Conservation (phyloP, 805 yeast species). For the Candida insectalens region DNA sequence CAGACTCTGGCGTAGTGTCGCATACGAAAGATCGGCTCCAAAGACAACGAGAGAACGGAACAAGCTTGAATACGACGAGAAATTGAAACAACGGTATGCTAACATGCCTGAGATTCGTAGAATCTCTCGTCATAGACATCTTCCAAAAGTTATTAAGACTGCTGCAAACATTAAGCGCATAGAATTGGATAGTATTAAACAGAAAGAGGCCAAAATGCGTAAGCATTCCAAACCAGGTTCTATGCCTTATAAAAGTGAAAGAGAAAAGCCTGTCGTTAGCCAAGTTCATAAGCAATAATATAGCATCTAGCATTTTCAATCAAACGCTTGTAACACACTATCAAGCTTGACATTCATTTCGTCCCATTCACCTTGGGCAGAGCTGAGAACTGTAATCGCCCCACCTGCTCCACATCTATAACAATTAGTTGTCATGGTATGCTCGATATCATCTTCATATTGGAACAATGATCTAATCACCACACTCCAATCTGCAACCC, state of each 20-base stretch:
- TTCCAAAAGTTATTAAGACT: conserved; percentile 79
- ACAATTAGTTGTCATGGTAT: conserved; percentile 13
- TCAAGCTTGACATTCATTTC: conserved; percentile 79
- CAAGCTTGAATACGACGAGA: conserved; percentile 83
- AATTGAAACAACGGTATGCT: conserved; percentile 84
- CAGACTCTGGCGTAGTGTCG: conserved; percentile 84
- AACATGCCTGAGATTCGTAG: conserved; percentile 94
- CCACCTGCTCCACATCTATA: conserved; percentile 99
- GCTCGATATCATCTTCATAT: conserved; percentile 38
- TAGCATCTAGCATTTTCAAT: conserved; percentile 1
- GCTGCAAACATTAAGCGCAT: conserved; percentile 77
- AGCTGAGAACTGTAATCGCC: conserved; percentile 85
- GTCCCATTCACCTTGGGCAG: conserved; percentile 79
- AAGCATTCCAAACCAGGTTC: conserved; percentile 61
- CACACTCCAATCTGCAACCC: conserved; percentile 93
- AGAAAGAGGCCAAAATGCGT: conserved; percentile 76
- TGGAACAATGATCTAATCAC: conserved; percentile 76
- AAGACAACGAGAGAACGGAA: conserved; percentile 72
- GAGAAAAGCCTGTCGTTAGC: conserved; percentile 81
- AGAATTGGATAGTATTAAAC: conserved; percentile 65
- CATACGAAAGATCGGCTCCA: conserved; percentile 75
- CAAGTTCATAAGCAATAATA: conserved; percentile 47
- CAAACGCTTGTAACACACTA: conserved; percentile 70
- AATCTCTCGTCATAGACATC: conserved; percentile 85
- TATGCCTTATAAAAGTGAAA: conserved; percentile 55